Conservation (phyloP, 1,284 basidiomycete genomes). For the Ceraceosorus bombacis region DNA sequence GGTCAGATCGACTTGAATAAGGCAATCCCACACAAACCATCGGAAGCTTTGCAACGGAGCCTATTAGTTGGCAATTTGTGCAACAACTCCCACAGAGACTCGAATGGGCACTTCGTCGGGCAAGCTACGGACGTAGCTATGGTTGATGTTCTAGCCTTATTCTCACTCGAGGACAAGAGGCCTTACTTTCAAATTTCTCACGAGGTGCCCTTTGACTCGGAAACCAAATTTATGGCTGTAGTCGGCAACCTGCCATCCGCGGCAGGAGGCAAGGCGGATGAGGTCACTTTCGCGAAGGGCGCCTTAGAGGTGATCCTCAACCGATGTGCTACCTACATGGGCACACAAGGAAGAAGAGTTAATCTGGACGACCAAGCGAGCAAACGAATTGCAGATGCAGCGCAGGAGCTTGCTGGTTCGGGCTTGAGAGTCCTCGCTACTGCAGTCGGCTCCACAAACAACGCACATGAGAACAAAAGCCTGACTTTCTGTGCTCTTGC, state of each 20-base stretch:
- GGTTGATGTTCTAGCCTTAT: constrained; percentile 67
- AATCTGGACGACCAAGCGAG: constrained; percentile 64
- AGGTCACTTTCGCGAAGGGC: constrained; percentile 85
- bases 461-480: constrained; percentile 51
- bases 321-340: constrained; percentile 77
- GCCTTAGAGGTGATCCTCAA: constrained; percentile 80
- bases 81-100: constrained; percentile 59
- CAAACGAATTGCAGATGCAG: constrained; percentile 62
- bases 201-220: constrained; percentile 85
- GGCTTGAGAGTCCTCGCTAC: constrained; percentile 83
- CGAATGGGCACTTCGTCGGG: constrained; percentile 69
- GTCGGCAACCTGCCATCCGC: constrained; percentile 54
- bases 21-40: constrained; percentile 34
- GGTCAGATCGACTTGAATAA: constrained; percentile 16
- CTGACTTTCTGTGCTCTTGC: constrained; percentile 85
- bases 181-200: constrained; percentile 63
- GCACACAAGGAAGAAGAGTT: constrained; percentile 70
- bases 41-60: constrained; percentile 63
- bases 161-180: constrained; percentile 66
- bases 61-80: constrained; percentile 55
- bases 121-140: constrained; percentile 91
- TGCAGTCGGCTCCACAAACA: constrained; percentile 60
- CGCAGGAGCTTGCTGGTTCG: constrained; percentile 62
- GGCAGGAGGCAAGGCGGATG: constrained; percentile 50
- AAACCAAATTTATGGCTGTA: constrained; percentile 84